Percentiles rank a stretch among this genome's conserved stretches.
Evolutionary conservation across 2,329 filamentous ascomycete genomes (phyloP).

Genomic region (Cercospora nicotianae): DNA sequence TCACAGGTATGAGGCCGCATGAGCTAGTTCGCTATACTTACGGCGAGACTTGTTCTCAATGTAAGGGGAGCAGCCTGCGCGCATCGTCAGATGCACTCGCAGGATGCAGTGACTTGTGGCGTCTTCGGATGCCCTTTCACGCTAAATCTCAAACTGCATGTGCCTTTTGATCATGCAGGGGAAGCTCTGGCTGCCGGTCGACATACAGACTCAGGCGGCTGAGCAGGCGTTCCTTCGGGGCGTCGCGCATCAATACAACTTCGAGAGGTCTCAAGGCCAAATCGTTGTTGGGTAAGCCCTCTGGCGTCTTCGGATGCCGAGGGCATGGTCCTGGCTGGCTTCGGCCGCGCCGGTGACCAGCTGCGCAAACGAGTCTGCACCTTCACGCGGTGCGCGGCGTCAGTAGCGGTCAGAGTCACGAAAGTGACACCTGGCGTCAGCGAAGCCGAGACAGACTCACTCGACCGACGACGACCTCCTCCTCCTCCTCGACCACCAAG

Average conservation of each 20-base stretch:
- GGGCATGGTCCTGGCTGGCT: conserved; percentile 3
- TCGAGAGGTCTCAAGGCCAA: conserved; percentile 10
- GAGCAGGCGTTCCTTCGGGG: background rate
- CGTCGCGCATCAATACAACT: conserved; percentile 3
- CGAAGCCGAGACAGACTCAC: conserved; percentile 7
- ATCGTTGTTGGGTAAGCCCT: conserved; percentile 1
- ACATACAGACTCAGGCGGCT: background rate
- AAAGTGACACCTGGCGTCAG: background rate
- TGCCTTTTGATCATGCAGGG: background rate
- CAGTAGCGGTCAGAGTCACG: background rate
- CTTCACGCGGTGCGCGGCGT: conserved; percentile 9
- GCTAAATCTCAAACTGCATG: conserved; percentile 10
- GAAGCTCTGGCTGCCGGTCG: conserved; percentile 2
- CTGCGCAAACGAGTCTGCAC: conserved; percentile 5
- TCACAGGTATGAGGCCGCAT: conserved; percentile 1
- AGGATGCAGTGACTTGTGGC: background rate
- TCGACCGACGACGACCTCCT: background rate
- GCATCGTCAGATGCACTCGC: background rate
- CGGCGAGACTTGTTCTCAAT: conserved; percentile 3
- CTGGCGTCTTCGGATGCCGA: conserved; percentile 7
- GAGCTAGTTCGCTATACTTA: conserved; percentile 9
- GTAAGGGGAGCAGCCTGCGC: conserved; percentile 7
- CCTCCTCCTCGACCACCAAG: background rate
- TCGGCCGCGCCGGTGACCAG: conserved; percentile 7
- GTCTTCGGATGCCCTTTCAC: conserved; percentile 6